Evolutionary conservation across 2,329 filamentous ascomycete genomes (phyloP).

Genomic region (Colletotrichum sp.): DNA sequence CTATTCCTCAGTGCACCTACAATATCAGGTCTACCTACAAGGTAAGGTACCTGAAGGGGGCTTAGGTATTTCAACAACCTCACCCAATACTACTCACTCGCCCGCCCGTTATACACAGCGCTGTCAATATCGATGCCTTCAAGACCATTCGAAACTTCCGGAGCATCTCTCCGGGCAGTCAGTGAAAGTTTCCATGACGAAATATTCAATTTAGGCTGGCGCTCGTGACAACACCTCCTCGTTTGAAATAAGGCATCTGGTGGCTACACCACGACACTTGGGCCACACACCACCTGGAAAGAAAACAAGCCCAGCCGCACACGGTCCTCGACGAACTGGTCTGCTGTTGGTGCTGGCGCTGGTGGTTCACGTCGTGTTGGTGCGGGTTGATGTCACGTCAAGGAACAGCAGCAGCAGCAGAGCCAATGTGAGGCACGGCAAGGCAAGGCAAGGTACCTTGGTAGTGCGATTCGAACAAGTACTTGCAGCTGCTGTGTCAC

Average conservation of each 20-base stretch:
- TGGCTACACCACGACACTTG: neutral
- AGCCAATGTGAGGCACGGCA: neutral
- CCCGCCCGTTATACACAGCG: neutral
- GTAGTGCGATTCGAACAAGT: neutral
- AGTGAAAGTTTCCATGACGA: neutral
- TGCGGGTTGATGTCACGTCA: neutral
- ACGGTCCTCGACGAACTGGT: neutral
- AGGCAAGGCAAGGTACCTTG: neutral
- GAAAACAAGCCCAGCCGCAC: neutral
- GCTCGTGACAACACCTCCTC: neutral
- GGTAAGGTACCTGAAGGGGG: no score
- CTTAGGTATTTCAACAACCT: neutral
- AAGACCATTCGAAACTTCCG: neutral
- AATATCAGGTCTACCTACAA: no score
- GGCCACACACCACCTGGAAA: slow-evolving; percentile 2
- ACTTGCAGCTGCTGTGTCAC: neutral
- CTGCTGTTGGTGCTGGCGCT: neutral
- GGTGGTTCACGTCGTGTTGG: neutral
- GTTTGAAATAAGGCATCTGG: slow-evolving; percentile 2
- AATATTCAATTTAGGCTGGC: slow-evolving; percentile 1
- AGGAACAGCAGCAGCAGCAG: neutral
- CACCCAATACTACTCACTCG: neutral
- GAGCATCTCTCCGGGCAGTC: neutral
- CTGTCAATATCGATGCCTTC: neutral
- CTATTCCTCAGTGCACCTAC: neutral